Base-by-base conservation (phyloP, 495 filamentous ascomycete genomes). In the Staphylotrichum tortipilum region DNA sequence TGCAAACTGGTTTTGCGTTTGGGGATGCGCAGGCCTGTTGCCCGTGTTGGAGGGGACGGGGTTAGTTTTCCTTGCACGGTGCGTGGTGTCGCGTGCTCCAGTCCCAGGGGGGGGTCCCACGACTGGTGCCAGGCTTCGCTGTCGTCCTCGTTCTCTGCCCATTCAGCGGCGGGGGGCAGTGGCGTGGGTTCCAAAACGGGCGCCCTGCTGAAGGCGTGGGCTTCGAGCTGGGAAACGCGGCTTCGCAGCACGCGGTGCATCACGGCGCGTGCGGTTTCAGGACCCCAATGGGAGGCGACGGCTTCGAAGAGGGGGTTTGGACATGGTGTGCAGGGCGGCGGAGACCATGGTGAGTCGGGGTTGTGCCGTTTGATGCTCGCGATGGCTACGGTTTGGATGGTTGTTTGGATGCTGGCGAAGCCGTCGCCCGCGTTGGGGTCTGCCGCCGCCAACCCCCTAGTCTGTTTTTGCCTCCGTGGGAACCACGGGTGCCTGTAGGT, bases 401-500 rank as follows among this genome's bases (percentile, higher is more conserved):
- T 64, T 15, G 71, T 78, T 11, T 63, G 53, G 10, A 64, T 49
- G 2, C 47, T 35, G 6, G 37, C 21, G 43, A 66, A 28, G 41
- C 57, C 42, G 38, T 61, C 54, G n/a, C 26, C 36, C 38, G 42
- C 44, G 24, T 5, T 55, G 31, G 28, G 31, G 4, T 48, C 22
- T 30, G 15, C 12, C 7, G 22, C 2, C 21, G n/a, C n/a, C n/a
- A n/a, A n/a, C n/a, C 10, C 18, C 11, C n/a, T 14, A 11, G 12
- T 37, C 21, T 34, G 44, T 15, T 12, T 6, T 0, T 47, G 36
- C 2, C 42, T 55, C 44, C 56, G 48, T 11, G 67, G 64, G 41
- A 79, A 78, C 2, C 60, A 74, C 0, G 77, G 76, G 53, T 78
- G 74, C 1, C 63, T 62, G 40, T 78, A 79, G 5, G 54, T 62